Evolutionary conservation across 345 rosid species (phyloP).

Genomic region (Eucalyptus regnans): DNA sequence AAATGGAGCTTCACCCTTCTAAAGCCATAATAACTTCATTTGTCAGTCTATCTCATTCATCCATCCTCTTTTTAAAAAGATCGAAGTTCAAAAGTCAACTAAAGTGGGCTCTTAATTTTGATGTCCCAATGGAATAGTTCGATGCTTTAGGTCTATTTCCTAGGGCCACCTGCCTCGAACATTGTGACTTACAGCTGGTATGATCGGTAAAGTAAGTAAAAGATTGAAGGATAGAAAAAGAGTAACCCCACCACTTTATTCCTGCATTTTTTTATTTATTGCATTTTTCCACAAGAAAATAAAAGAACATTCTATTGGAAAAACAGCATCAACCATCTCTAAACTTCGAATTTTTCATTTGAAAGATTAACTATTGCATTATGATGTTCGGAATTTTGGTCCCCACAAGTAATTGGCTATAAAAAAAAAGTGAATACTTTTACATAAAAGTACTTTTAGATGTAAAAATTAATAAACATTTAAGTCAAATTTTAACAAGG

Average conservation of each 20-base stretch:
- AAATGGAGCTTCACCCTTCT: background rate
- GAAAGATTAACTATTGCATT: background rate
- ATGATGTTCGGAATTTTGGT: background rate
- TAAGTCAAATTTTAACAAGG: background rate
- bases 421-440: background rate
- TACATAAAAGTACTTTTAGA: background rate
- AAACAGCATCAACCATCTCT: background rate
- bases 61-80: background rate
- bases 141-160: background rate
- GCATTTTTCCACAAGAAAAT: background rate
- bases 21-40: background rate
- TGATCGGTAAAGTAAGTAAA: background rate
- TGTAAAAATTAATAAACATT: background rate
- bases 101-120: background rate
- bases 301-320: background rate
- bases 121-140: background rate
- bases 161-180: background rate
- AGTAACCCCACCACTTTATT: background rate
- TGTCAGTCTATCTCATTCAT: background rate
- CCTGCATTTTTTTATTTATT: background rate
- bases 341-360: background rate
- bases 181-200: background rate
- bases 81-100: background rate
- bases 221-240: background rate
- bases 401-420: background rate